Evolutionary conservation across 2,329 filamentous ascomycete genomes (phyloP).

Genomic region (Fusarium caatingaense): DNA sequence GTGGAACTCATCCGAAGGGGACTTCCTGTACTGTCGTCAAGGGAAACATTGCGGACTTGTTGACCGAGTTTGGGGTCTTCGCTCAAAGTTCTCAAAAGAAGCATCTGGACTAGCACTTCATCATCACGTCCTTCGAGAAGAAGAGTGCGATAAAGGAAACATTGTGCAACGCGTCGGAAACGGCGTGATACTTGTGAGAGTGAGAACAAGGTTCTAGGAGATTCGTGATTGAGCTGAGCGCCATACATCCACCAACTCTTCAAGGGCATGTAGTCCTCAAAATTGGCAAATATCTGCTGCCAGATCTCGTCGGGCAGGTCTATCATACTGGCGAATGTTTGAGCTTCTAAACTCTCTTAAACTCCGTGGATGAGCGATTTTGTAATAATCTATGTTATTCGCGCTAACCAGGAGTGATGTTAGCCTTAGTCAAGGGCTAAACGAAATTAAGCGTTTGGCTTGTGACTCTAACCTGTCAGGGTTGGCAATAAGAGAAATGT

Average conservation of each 20-base stretch:
- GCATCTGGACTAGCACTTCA: neutral
- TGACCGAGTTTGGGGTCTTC: neutral
- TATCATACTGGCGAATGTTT: neutral
- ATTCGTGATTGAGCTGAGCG: neutral
- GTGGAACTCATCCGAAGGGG: neutral
- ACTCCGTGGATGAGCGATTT: neutral
- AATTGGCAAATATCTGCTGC: neutral
- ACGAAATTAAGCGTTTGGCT: neutral
- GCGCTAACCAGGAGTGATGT: neutral
- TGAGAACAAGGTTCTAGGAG: neutral
- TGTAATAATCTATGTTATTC: neutral
- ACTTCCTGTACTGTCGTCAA: neutral
- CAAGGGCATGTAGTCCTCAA: neutral
- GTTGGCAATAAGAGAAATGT: too few species aligned
- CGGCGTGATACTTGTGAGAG: neutral
- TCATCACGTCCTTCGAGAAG: neutral
- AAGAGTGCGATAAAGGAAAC: neutral
- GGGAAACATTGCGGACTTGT: neutral
- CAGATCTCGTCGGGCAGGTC: neutral
- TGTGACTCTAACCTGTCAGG: too few species aligned
- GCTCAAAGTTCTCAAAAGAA: neutral
- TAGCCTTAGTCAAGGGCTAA: neutral
- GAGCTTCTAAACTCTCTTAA: neutral
- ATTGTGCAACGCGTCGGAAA: neutral
- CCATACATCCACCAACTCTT: neutral